A percentile compares a stretch with the other conserved stretches of the same genome.
phyloP scores from a whole-genome alignment of 345 rosid species.

The Gossypium rotundifolium region DNA sequence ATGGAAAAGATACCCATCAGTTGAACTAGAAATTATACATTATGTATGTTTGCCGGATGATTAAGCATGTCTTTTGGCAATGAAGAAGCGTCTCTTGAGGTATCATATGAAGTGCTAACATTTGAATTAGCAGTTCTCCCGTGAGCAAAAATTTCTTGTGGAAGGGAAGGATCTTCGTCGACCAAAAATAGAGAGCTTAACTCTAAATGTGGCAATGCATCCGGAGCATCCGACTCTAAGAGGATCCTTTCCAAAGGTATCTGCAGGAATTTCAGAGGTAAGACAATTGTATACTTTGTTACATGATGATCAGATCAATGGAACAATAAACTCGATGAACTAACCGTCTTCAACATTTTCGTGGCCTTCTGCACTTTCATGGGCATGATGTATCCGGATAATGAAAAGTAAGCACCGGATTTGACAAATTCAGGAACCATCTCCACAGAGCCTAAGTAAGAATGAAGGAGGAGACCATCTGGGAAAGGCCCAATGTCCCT shows the following conservation, averaged over 20 bases:
- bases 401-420: slow-evolving; percentile 89
- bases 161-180: slow-evolving; percentile 38
- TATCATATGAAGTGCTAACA: slow-evolving; percentile 13
- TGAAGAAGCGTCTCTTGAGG: slow-evolving; percentile 27
- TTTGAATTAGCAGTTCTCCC: slow-evolving; percentile 24
- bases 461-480: slow-evolving; percentile 76
- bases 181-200: slow-evolving; percentile 38
- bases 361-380: slow-evolving; percentile 74
- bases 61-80: slow-evolving; percentile 53
- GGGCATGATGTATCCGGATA: slow-evolving; percentile 82
- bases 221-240: slow-evolving; percentile 92
- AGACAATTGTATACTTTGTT: slow-evolving; percentile 1
- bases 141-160: slow-evolving; percentile 25
- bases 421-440: slow-evolving; percentile 92
- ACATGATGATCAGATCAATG: background rate
- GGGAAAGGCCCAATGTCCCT: slow-evolving; percentile 84
- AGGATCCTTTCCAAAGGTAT: slow-evolving; percentile 74
- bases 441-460: slow-evolving; percentile 84
- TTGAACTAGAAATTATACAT: slow-evolving; percentile 32
- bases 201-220: slow-evolving; percentile 65
- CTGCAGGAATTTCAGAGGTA: slow-evolving; percentile 35
- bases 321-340: slow-evolving; percentile 18
- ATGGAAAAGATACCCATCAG: background rate
- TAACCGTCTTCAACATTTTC: slow-evolving; percentile 61
- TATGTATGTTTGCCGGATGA: slow-evolving; percentile 83